These are phyloP conservation scores for Podospora sp. DNA, from an alignment of 495 filamentous ascomycete genomes.

Conservation along the genomic window DNA sequence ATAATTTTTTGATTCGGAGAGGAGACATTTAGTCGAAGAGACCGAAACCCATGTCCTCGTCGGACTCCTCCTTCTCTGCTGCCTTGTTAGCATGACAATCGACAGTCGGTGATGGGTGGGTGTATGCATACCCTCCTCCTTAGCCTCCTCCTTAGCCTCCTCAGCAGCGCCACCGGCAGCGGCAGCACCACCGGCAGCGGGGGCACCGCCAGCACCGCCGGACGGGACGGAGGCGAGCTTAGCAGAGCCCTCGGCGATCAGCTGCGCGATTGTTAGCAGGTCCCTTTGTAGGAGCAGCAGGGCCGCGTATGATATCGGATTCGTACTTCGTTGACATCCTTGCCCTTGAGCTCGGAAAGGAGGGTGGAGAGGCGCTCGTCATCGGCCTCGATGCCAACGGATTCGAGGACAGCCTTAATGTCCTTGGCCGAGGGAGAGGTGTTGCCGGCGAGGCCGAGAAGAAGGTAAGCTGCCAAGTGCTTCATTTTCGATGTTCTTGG, in stretches of 20 bases:
- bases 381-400: constrained; percentile 96
- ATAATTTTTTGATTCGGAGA: constrained; percentile 9
- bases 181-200: constrained; percentile 66
- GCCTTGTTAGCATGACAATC: constrained; percentile 35
- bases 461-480: constrained; percentile 98
- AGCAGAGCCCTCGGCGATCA: constrained; percentile 84
- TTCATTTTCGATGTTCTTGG: constrained; percentile 76
- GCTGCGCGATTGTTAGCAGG: constrained; percentile 54
- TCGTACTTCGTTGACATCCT: constrained; percentile 91
- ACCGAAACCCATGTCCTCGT: constrained; percentile 99
- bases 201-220: constrained; percentile 76
- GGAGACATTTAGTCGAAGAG: constrained; percentile 83
- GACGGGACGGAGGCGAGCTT: constrained; percentile 99
- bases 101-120: neutral
- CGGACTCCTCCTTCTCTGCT: constrained; percentile 78
- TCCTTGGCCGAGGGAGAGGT: constrained; percentile 81
- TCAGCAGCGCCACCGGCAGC: constrained; percentile 69
- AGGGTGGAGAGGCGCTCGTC: constrained; percentile 81
- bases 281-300: neutral
- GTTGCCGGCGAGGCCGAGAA: constrained; percentile 93
- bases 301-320: neutral
- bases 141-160: constrained; percentile 69
- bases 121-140: constrained; percentile 67
- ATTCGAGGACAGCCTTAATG: constrained; percentile 86
- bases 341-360: constrained; percentile 91